A percentile compares a stretch with the other conserved stretches of the same genome.
Conservation (phyloP, 1,284 basidiomycete species). For the Puccinia triticina region DNA sequence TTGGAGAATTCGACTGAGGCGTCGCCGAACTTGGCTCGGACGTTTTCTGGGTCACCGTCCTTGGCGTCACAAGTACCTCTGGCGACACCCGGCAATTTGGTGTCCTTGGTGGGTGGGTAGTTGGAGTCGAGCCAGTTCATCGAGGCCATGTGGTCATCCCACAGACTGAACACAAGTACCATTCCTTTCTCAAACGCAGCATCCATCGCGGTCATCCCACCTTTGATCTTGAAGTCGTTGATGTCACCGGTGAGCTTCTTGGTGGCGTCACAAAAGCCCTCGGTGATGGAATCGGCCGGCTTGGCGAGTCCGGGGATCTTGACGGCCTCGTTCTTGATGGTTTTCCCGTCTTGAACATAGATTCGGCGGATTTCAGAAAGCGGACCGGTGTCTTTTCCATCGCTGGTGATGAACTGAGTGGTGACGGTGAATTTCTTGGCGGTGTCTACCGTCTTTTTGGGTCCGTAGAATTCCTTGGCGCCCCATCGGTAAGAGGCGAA, state of each 20-base stretch:
- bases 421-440: constrained; percentile 33
- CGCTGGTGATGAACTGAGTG: constrained; percentile 42
- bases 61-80: constrained; percentile 66
- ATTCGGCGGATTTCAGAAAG: constrained; percentile 31
- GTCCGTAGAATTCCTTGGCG: constrained; percentile 36
- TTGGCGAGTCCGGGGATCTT: constrained; percentile 21
- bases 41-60: constrained; percentile 64
- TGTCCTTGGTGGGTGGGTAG: constrained; percentile 63
- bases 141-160: constrained; percentile 67
- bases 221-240: constrained; percentile 64
- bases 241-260: constrained; percentile 64
- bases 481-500: constrained; percentile 31
- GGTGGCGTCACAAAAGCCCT: constrained; percentile 63
- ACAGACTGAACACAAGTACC: constrained; percentile 67
- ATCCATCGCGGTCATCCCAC: constrained; percentile 64
- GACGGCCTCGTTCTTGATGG: constrained; percentile 28
- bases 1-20: constrained; percentile 64
- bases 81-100: constrained; percentile 61
- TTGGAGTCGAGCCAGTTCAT: constrained; percentile 69
- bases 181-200: constrained; percentile 64
- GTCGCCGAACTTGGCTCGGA: constrained; percentile 61
- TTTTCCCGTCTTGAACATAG: constrained; percentile 39
- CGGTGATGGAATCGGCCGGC: constrained; percentile 62
- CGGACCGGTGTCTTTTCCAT: constrained; percentile 16
- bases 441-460: constrained; percentile 11